Base-by-base conservation (phyloP, 805 yeast species). In the Allodekkera sacchari region DNA sequence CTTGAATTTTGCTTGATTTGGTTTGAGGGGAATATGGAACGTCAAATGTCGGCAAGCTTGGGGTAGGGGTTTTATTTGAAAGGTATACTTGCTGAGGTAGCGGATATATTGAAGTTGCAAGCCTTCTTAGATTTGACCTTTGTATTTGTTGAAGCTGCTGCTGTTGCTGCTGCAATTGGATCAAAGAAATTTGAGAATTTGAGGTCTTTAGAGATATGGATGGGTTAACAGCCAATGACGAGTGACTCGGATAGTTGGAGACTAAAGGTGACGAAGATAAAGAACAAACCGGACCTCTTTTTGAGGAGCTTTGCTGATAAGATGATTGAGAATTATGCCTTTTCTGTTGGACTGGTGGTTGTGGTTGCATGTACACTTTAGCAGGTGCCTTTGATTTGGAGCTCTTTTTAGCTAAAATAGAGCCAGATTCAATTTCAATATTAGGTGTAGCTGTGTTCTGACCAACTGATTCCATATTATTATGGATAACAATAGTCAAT, bases 271-370 rank as follows among this genome's bases (percentile, higher is more conserved):
- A n/a, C n/a, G n/a, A n/a, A n/a, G n/a, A n/a, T n/a, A n/a, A n/a
- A n/a, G n/a, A n/a, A n/a, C 11, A 23, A 8, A 14, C 12, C 7
- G 26, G 11, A n/a, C 54, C 53, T 15, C 55, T 42, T 32, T 51
- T 52, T 6, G 48, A 34, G 8, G 43, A 28, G 12, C 26, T 32
- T 18, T 37, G 48, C n/a, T 33, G 14, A 12, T 34, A 27, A 27
- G 43, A 47, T 10, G 56, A 48, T 28, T 52, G 57, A 6, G 57
- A 52, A 24, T 46, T 47, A 17, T 50, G 57, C 15, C 58, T 48
- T 29, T 53, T 52, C 27, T 52, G 55, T 22, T 47, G 52, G 12
- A 33, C 35, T 20, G 51, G 35, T n/a, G 50, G 49, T 29, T 41
- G 47, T 10, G 25, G 19, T 4, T 22, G 25, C 4, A 14, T n/a